Percentiles rank a stretch among this genome's conserved stretches.
phyloP scores from a whole-genome alignment of 352 stramenopile species.

The Blastocystis sp. region DNA sequence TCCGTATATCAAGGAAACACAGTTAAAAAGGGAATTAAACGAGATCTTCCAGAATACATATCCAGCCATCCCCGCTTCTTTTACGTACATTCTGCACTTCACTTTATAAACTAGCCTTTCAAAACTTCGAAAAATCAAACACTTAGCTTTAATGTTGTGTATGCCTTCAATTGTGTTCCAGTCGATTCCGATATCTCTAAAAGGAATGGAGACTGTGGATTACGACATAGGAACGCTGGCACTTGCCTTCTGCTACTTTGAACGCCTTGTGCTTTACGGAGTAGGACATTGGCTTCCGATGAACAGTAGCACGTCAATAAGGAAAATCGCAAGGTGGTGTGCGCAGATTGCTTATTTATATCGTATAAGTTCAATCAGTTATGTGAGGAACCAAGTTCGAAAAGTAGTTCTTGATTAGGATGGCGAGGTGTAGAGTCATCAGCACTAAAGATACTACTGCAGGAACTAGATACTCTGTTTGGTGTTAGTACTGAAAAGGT shows the following conservation, averaged over 20 bases:
- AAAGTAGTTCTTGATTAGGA: not conserved
- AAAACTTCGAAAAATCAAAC: conserved; percentile 38
- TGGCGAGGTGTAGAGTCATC: not conserved
- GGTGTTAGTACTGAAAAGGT: not conserved
- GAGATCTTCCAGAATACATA: conserved; percentile 46
- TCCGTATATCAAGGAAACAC: conserved; percentile 41
- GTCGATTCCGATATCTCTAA: conserved; percentile 4
- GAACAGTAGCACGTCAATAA: conserved; percentile 31
- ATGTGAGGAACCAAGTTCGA: not conserved
- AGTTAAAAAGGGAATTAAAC: conserved; percentile 15
- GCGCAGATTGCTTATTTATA: conserved; percentile 12
- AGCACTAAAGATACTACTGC: not conserved
- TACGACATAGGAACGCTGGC: conserved; percentile 40
- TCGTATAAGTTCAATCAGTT: conserved; percentile 53
- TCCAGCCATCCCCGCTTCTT: not conserved
- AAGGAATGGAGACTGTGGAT: not conserved
- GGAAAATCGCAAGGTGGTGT: conserved; percentile 41
- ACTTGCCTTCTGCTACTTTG: conserved; percentile 40
- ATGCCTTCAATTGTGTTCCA: conserved; percentile 11
- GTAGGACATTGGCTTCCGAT: not conserved
- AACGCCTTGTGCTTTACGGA: conserved; percentile 17
- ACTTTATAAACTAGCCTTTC: not conserved
- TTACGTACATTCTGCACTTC: not conserved
- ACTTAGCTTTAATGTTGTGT: conserved; percentile 19
- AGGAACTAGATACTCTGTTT: conserved; percentile 24